These are phyloP conservation scores for Triticum aestivum DNA, from an alignment of 176 grass and related monocot genomes.

Conservation along the genomic window IWGSC_CS_RefSeq_v2.1 NC_057796.1:33909337-33909836, in stretches of 20 bases:
- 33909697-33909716: not conserved
- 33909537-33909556: slow-evolving; percentile 96
- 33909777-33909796: slow-evolving; percentile 1
- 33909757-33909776: slow-evolving; percentile 21
- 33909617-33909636: slow-evolving; percentile 1
- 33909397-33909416: slow-evolving; percentile 32
- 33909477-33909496: slow-evolving; percentile 98
- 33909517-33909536: slow-evolving; percentile 75
- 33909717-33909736: not conserved
- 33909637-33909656: slow-evolving; percentile 20
- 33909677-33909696: not conserved
- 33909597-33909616: slow-evolving; percentile 4
- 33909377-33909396: slow-evolving; percentile 33
- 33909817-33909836: slow-evolving; percentile 17
- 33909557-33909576: slow-evolving; percentile 64
- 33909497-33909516: slow-evolving; percentile 98
- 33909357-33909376: slow-evolving; percentile 78
- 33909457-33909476: slow-evolving; percentile 43
- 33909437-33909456: slow-evolving; percentile 5
- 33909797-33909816: slow-evolving; percentile 1
- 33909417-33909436: not conserved
- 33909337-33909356: slow-evolving; percentile 63
- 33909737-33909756: not conserved
- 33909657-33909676: slow-evolving; percentile 5
- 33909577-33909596: slow-evolving; percentile 65